Evolutionary conservation across 2,329 filamentous ascomycete genomes (phyloP).

Genomic region (Ascochyta clinopodiicola): DNA sequence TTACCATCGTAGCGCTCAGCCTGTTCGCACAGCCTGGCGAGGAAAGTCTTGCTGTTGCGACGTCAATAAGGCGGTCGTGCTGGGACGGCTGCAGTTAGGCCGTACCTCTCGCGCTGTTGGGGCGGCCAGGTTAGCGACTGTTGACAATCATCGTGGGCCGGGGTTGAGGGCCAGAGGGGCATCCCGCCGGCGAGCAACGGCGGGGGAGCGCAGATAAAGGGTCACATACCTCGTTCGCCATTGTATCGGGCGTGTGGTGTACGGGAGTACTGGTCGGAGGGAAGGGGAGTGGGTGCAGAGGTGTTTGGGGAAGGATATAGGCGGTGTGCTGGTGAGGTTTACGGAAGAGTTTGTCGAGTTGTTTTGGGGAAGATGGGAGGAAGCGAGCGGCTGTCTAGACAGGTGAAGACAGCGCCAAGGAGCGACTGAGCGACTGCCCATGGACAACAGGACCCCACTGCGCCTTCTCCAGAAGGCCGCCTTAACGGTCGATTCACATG

Average conservation of each 20-base stretch:
- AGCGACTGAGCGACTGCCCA: conserved; percentile 14
- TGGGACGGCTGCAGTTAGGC: conserved; percentile 21
- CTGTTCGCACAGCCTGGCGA: conserved; percentile 99
- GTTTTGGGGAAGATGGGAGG: conserved; percentile 34
- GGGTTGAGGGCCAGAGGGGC: conserved; percentile 50
- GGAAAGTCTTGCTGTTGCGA: conserved; percentile 81
- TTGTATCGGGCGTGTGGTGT: conserved; percentile 49
- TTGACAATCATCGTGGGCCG: conserved; percentile 37
- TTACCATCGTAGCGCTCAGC: conserved; percentile 98
- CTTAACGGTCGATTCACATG: conserved; percentile 25
- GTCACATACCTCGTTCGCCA: conserved; percentile 68
- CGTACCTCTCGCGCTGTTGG: conserved; percentile 58
- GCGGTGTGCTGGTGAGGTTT: conserved; percentile 31
- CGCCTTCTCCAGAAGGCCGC: conserved; percentile 31
- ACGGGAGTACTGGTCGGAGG: conserved; percentile 22
- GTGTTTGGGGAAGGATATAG: conserved; percentile 32
- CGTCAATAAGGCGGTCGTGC: conserved; percentile 35
- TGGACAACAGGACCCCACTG: conserved; percentile 32
- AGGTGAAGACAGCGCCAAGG: conserved; percentile 22
- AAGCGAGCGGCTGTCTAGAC: conserved; percentile 37
- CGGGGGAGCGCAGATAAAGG: conserved; percentile 46
- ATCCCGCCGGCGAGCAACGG: conserved; percentile 46
- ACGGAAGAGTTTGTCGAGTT: conserved; percentile 32
- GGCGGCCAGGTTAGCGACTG: conserved; percentile 46
- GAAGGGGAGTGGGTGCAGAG: conserved; percentile 28